Evolutionary conservation across 768 basidiomycete species (phyloP), one percentile per base, ranked within the genome.

Genomic region (Leccinum truebloodii): DNA sequence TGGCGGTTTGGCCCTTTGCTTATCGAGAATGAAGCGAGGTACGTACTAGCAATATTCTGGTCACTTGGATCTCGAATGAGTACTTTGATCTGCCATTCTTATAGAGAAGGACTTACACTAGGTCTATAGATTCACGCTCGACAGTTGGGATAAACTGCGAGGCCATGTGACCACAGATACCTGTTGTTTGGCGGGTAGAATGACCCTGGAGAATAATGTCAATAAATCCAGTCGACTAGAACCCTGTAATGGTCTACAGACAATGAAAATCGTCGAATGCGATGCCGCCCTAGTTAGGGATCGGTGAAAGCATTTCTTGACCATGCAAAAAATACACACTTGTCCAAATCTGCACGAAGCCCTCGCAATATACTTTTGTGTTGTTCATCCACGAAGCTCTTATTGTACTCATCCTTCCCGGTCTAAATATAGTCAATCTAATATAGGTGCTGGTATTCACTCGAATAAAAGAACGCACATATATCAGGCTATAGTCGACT

Each of bases 181-280:
- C 51, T 0, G 51, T 52, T 12, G 51, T 52, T 20, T 52, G 51
- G 6, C 51, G n/a, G 10, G 51, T 52, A 6, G 51, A 24, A 18
- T 52, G 51, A 5, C 51, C 51, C 51, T 52, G 30, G 3, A 52
- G 37, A 37, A 52, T 10, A 6, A 24, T 9, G 34, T 39, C 2
- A 46, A n/a, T 2, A 12, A 46, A 46, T 3, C 13, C 6, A 55
- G 6, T 37, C 16, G 10, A 16, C 16, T 3, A 3, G 7, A 5
- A 20, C 7, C 4, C 3, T 9, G 37, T 13, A 30, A 10, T 6
- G n/a, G 8, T 7, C 24, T 6, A 73, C 82, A 66, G 67, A 90
- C 90, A 61, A 96, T 95, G 74, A 94, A 96, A 13, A 95, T 80
- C 28, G 86, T 84, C 2, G 91, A 81, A 28, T 83, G 8, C 35